A percentile compares a stretch with the other conserved stretches of the same genome.
phyloP scores from a whole-genome alignment of 257 asterid species.

The Linderniella brevidens region DNA sequence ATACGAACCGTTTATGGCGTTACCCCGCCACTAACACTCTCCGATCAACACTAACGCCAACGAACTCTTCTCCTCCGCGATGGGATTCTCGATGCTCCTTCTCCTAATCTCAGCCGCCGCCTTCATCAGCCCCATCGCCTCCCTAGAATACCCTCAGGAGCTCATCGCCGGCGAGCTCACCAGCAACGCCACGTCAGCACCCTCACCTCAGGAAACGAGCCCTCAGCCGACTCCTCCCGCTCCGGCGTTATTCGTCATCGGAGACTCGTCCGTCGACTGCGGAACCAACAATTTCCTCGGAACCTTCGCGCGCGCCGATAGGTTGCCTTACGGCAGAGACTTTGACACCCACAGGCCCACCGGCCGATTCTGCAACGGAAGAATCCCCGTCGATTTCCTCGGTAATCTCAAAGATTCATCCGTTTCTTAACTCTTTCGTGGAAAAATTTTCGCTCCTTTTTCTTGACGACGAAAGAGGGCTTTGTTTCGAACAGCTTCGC shows the following conservation, averaged over 20 bases:
- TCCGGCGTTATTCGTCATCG: slow-evolving; percentile 77
- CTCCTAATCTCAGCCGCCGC: slow-evolving; percentile 16
- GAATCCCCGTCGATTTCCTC: slow-evolving; percentile 81
- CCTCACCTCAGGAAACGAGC: background rate
- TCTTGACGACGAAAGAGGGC: background rate
- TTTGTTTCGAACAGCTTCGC: slow-evolving; percentile 28
- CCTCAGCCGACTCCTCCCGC: slow-evolving; percentile 18
- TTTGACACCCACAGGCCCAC: slow-evolving; percentile 80
- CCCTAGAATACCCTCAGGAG: slow-evolving; percentile 25
- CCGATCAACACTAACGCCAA: too few relatives aligned
- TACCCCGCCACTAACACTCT: too few relatives aligned
- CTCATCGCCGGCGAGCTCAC: slow-evolving; percentile 12
- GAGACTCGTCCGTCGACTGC: slow-evolving; percentile 88
- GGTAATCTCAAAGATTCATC: slow-evolving; percentile 24
- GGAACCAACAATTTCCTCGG: slow-evolving; percentile 83
- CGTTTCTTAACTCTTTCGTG: background rate
- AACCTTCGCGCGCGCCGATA: slow-evolving; percentile 85
- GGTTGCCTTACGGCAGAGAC: slow-evolving; percentile 84
- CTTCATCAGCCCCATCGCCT: slow-evolving; percentile 8
- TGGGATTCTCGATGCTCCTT: background rate
- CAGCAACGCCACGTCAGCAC: slow-evolving; percentile 2
- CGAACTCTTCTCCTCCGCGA: too few relatives aligned
- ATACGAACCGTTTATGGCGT: too few relatives aligned
- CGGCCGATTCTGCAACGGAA: slow-evolving; percentile 87
- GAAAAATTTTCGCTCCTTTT: background rate